Base-by-base conservation (phyloP, 768 basidiomycete genomes). In the Kwoniella heveanensis region DNA sequence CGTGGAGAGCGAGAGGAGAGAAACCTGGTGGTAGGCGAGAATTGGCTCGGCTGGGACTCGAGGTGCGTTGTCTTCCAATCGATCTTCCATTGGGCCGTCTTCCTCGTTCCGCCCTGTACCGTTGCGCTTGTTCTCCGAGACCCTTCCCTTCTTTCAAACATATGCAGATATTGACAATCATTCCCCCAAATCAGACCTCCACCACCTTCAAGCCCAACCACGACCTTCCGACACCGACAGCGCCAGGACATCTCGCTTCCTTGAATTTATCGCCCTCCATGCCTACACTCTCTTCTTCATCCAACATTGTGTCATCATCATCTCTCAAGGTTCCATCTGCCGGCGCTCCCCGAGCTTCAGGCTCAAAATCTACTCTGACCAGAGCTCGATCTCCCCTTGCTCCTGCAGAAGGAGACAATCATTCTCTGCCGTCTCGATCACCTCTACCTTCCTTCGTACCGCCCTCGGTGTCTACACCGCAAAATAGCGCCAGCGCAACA, bases 21-120 rank as follows among this genome's bases (percentile, higher is more conserved):
- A 58, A 60, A 4, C 60, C 62, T 12, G 69, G 73, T 51, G 73
- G 71, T 3, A 61, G 65, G 17, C 55, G 73, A 30, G 65, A 74
- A 21, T 21, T 52, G 10, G 65, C 63, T 24, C 51, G 73, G 51
- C 48, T 56, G 21, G 55, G 37, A n/a, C 59, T 73, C 19, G 54
- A 62, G 50, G 69, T 70, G 32, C 39, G 66, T 54, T n/a, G n/a
- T n/a, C n/a, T n/a, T n/a, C n/a, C n/a, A n/a, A n/a, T n/a, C n/a
- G n/a, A n/a, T n/a, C n/a, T n/a, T n/a, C n/a, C n/a, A n/a, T n/a
- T 48, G 17, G 8, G 19, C 17, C 17, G 4, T 29, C n/a, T 52
- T 21, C 22, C 17, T 22, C 32, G 5, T 44, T 44, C 39, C 19
- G 10, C 4, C 19, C 39, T 44, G 39, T 9, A 44, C 10, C 8